Percentiles rank a stretch among this genome's conserved stretches.
phyloP scores from a whole-genome alignment of 2,329 filamentous ascomycete species.

The Fusarium dimerum region DNA sequence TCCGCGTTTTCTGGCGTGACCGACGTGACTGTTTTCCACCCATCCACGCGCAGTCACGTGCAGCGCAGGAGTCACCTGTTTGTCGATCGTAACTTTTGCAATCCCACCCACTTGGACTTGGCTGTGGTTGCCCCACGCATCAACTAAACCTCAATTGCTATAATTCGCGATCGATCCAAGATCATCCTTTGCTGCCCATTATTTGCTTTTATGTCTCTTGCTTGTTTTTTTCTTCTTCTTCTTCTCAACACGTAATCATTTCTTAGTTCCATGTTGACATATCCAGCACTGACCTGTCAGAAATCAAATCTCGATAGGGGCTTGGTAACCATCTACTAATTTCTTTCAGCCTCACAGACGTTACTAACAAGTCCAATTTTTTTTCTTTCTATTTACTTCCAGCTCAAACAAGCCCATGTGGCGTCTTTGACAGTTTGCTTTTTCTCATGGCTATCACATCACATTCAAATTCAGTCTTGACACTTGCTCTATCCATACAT shows the following conservation, averaged over 20 bases:
- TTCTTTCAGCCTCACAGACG: background rate
- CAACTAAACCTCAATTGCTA: no score
- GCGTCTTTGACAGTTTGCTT: conserved; percentile 3
- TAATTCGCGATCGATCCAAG: no score
- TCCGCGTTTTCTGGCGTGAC: no score
- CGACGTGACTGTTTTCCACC: no score
- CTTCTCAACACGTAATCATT: background rate
- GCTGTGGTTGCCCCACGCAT: no score
- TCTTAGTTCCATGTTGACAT: conserved; percentile 3
- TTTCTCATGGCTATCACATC: no score
- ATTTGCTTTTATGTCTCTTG: background rate
- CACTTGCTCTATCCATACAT: conserved; percentile 6
- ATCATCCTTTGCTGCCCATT: no score
- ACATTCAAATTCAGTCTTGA: background rate
- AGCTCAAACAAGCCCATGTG: background rate
- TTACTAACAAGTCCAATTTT: background rate
- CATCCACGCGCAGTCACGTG: no score
- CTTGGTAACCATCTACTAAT: background rate
- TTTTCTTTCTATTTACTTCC: background rate
- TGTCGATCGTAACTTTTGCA: no score
- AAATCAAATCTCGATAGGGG: conserved; percentile 2
- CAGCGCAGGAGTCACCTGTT: no score
- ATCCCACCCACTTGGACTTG: no score
- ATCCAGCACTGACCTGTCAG: conserved; percentile 15
- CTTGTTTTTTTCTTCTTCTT: conserved; percentile 3